Conservation (phyloP, 257 asterid genomes). For the Solanum dulcamara region DNA sequence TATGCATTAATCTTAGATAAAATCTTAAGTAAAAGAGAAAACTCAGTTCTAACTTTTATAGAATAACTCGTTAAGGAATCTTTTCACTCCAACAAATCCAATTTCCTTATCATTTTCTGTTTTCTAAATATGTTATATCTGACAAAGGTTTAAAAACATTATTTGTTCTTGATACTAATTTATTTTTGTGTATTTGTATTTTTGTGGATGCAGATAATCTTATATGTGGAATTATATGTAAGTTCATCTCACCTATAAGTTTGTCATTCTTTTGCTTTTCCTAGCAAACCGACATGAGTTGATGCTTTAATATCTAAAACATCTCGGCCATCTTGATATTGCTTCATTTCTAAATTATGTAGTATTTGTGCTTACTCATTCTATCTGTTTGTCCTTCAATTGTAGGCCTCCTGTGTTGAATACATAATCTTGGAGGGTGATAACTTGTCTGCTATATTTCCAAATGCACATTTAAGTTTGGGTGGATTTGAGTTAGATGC, state of each 20-base stretch:
- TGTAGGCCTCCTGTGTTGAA: slow-evolving; percentile 89
- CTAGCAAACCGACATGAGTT: background rate
- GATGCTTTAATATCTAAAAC: background rate
- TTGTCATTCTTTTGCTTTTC: background rate
- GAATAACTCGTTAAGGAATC: background rate
- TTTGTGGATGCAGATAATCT: slow-evolving; percentile 57
- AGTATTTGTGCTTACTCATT: background rate
- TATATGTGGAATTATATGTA: slow-evolving; percentile 89
- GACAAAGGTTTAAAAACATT: background rate
- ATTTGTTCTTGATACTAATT: slow-evolving; percentile 6
- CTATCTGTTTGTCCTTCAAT: background rate
- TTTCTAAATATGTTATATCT: background rate
- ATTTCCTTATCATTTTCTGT: background rate
- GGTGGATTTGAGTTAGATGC: slow-evolving; percentile 51
- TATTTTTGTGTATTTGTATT: slow-evolving; percentile 3
- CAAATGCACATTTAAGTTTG: slow-evolving; percentile 58
- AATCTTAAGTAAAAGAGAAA: background rate
- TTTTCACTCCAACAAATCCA: background rate
- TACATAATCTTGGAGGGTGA: slow-evolving; percentile 87
- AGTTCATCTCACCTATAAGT: slow-evolving; percentile 26
- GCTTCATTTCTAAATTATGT: background rate
- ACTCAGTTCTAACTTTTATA: background rate
- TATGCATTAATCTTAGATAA: background rate
- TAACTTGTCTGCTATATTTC: slow-evolving; percentile 76
- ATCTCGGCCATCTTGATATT: background rate